Conservation (phyloP, 2,329 filamentous ascomycete species). For the Aspergillus viridinutans region DNA sequence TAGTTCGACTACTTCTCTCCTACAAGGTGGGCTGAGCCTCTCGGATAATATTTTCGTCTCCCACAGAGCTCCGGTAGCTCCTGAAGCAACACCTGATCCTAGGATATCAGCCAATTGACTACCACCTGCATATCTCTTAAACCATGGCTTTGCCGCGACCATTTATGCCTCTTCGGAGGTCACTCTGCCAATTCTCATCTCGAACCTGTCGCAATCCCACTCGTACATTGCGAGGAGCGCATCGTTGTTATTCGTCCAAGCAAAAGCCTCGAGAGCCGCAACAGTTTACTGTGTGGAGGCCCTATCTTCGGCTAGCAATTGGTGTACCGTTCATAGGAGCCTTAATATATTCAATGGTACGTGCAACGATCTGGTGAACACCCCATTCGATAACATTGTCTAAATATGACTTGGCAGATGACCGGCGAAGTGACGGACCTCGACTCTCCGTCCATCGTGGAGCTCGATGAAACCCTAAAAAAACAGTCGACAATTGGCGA, state of each 20-base stretch:
- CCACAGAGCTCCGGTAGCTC: not conserved
- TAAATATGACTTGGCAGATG: conserved; percentile 22
- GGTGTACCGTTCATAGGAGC: conserved; percentile 47
- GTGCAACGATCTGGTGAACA: not conserved
- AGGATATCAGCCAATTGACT: conserved; percentile 13
- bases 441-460: conserved; percentile 64
- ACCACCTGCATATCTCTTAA: conserved; percentile 4
- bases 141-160: conserved; percentile 32
- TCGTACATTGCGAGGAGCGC: conserved; percentile 14
- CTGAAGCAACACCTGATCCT: conserved; percentile 14
- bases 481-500: conserved; percentile 70
- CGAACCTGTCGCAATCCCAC: conserved; percentile 17
- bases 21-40: not conserved
- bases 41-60: not conserved
- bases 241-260: conserved; percentile 25
- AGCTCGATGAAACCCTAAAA: conserved; percentile 77
- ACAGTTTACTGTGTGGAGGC: conserved; percentile 39
- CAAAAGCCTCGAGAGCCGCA: conserved; percentile 19
- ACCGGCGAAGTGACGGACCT: conserved; percentile 36
- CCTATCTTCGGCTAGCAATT: conserved; percentile 46
- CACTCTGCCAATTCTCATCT: conserved; percentile 23
- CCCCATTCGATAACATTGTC: not conserved
- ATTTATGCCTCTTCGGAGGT: conserved; percentile 33
- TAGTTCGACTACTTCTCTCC: not conserved
- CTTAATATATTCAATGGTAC: conserved; percentile 51